These are phyloP conservation scores for Xerocomus spinulosus DNA, from an alignment of 768 basidiomycete genomes.

Conservation along the genomic window DNA sequence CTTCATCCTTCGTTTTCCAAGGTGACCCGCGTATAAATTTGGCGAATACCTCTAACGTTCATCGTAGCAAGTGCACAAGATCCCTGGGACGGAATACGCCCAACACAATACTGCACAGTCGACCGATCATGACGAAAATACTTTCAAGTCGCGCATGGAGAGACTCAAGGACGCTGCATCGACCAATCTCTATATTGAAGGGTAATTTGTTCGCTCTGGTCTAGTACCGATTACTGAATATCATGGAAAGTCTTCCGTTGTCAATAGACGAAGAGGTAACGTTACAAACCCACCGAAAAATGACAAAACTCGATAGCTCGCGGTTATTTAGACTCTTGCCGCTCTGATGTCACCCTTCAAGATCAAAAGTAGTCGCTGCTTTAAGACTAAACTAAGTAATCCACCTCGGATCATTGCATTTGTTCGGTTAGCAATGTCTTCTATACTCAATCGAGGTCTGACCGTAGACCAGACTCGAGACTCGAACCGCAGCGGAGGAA, in stretches of 20 bases:
- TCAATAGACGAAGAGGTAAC: constrained; percentile 61
- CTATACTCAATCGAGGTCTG: background rate
- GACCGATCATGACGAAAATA: constrained; percentile 31
- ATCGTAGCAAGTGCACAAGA: constrained; percentile 66
- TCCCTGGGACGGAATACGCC: constrained; percentile 69
- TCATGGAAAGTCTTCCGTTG: constrained; percentile 52
- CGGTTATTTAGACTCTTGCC: constrained; percentile 45
- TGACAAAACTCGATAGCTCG: background rate
- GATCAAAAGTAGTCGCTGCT: constrained; percentile 74
- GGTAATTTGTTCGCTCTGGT: constrained; percentile 32
- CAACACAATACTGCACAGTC: constrained; percentile 26
- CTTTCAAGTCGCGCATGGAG: constrained; percentile 81
- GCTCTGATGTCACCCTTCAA: constrained; percentile 65
- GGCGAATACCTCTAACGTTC: background rate
- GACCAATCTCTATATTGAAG: constrained; percentile 81
- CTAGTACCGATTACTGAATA: background rate
- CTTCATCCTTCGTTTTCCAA: constrained; percentile 86
- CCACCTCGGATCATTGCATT: constrained; percentile 80
- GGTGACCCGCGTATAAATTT: constrained; percentile 35
- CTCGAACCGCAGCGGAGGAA: constrained; percentile 67
- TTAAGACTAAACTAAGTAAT: constrained; percentile 71
- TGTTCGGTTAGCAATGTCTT: constrained; percentile 51
- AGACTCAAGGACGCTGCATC: constrained; percentile 59
- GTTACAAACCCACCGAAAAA: background rate
- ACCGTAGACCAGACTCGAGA: constrained; percentile 52